Conservation (phyloP, 306 rosid genomes). For the Cicer bijugum region DNA sequence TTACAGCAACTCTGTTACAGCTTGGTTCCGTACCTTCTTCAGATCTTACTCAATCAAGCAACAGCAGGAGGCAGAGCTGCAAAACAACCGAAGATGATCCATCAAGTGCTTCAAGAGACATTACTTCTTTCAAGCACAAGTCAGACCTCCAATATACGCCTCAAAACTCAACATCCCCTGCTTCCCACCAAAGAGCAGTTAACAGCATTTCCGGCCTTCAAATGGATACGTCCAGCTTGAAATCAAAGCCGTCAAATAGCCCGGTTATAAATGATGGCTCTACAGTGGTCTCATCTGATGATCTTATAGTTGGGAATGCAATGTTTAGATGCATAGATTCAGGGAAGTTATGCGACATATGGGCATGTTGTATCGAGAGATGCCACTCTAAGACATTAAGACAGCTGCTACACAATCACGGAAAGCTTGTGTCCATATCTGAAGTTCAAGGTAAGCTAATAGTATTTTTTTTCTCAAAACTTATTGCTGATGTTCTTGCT, state of each 20-base stretch:
- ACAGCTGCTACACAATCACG: slow-evolving; percentile 78
- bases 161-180: slow-evolving; percentile 59
- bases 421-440: slow-evolving; percentile 90
- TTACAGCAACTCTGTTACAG: slow-evolving; percentile 91
- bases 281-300: slow-evolving; percentile 63
- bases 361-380: slow-evolving; percentile 78
- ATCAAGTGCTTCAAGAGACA: slow-evolving; percentile 80
- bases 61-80: slow-evolving; percentile 88
- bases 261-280: slow-evolving; percentile 58
- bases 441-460: slow-evolving; percentile 81
- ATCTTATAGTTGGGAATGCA: slow-evolving; percentile 59
- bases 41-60: slow-evolving; percentile 74
- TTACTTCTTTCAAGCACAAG: slow-evolving; percentile 55
- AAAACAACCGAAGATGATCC: slow-evolving; percentile 81
- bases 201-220: slow-evolving; percentile 56
- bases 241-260: slow-evolving; percentile 59
- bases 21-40: slow-evolving; percentile 90
- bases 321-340: slow-evolving; percentile 65
- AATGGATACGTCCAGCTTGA: slow-evolving; percentile 53
- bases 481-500: slow-evolving; percentile 17
- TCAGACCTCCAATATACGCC: slow-evolving; percentile 61
- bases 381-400: slow-evolving; percentile 94
- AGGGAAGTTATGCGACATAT: slow-evolving; percentile 69
- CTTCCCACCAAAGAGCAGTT: slow-evolving; percentile 53
- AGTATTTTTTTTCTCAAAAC: slow-evolving; percentile 35